phyloP scores from a whole-genome alignment of 169 alveolate genomes.

The Plasmodium ovale region DNA sequence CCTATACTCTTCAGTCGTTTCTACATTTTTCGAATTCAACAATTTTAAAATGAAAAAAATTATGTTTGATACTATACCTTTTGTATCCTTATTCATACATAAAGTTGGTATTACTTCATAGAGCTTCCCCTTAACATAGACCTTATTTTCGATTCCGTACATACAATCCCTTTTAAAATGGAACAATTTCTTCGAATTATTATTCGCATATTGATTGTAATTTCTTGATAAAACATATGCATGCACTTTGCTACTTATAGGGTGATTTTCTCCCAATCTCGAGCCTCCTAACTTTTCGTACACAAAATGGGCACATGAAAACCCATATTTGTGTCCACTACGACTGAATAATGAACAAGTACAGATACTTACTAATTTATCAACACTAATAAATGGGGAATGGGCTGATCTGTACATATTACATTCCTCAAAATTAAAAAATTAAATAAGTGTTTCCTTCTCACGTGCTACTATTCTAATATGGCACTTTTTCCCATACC shows the following conservation, averaged over 20 bases:
- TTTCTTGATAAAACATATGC: not conserved
- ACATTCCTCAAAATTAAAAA: not conserved
- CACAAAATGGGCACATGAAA: not conserved
- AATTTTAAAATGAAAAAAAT: slow-evolving; percentile 39
- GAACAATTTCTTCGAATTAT: not conserved
- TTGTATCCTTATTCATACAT: slow-evolving; percentile 32
- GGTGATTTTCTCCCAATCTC: not conserved
- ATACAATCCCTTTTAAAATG: not conserved
- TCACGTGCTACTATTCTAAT: too few relatives aligned
- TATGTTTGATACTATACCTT: slow-evolving; percentile 29
- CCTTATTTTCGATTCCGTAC: slow-evolving; percentile 15
- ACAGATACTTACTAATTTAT: not conserved
- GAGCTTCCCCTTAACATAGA: slow-evolving; percentile 30
- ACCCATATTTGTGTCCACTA: not conserved
- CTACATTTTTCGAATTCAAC: slow-evolving; percentile 32
- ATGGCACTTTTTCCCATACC: too few relatives aligned
- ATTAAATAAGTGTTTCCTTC: not conserved
- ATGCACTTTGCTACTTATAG: not conserved
- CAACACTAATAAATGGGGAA: not conserved
- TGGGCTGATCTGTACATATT: not conserved
- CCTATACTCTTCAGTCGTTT: slow-evolving; percentile 30
- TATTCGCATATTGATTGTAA: not conserved
- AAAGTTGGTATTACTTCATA: slow-evolving; percentile 26
- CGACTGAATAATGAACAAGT: not conserved
- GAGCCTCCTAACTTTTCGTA: not conserved